These are phyloP conservation scores for Penicillium sp. DNA, from an alignment of 2,329 filamentous ascomycete genomes.

Conservation along the genomic window DNA sequence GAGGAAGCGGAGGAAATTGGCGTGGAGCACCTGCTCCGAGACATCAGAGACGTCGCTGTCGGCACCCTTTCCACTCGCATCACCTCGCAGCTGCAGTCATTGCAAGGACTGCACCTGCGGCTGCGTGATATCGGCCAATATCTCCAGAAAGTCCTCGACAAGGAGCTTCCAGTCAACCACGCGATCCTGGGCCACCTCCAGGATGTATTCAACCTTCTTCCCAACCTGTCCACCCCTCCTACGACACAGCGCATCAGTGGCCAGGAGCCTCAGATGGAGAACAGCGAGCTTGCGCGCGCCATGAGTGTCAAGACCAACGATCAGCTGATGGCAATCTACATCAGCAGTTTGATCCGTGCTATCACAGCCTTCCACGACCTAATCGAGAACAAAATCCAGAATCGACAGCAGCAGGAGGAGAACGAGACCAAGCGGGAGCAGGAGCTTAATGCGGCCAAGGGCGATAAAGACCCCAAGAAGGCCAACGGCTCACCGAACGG, in stretches of 20 bases:
- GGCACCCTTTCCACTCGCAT: constrained; percentile 95
- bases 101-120: constrained; percentile 91
- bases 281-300: constrained; percentile 85
- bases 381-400: constrained; percentile 99
- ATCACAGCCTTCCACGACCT: constrained; percentile 99
- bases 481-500: constrained; percentile 45
- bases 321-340: constrained; percentile 96
- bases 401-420: constrained; percentile 93
- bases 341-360: constrained; percentile 92
- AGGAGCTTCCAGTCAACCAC: constrained; percentile 91
- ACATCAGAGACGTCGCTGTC: constrained; percentile 96
- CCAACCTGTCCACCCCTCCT: constrained; percentile 84
- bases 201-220: constrained; percentile 97
- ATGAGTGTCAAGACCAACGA: constrained; percentile 99
- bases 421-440: constrained; percentile 79
- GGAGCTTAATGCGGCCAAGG: constrained; percentile 61
- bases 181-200: constrained; percentile 97
- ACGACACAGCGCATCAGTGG: constrained; percentile 59
- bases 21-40: constrained; percentile 93
- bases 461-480: constrained; percentile 59
- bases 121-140: constrained; percentile 94
- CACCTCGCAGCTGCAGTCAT: constrained; percentile 94
- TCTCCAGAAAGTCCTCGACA: constrained; percentile 91
- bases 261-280: constrained; percentile 58
- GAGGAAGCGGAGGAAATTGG: constrained; percentile 99